These are phyloP conservation scores for Aureoboletus auriporus DNA, from an alignment of 768 basidiomycete species.

Conservation along the genomic window DNA sequence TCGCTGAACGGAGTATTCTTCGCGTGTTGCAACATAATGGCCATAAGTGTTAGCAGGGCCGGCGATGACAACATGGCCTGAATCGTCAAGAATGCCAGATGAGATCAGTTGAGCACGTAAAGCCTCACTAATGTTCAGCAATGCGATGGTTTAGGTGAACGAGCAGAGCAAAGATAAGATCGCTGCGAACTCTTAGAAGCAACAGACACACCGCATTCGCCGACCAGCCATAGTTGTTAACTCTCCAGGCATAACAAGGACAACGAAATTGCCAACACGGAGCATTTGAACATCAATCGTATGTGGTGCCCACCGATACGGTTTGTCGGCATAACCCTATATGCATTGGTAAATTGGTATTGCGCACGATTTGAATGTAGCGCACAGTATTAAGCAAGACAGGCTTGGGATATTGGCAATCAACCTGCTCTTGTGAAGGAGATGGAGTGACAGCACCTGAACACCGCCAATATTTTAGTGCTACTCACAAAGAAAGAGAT, in stretches of 20 bases:
- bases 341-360: constrained; percentile 16
- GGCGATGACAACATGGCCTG: constrained; percentile 73
- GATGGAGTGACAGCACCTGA: constrained; percentile 50
- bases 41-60: constrained; percentile 82
- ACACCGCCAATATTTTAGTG: background rate
- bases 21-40: constrained; percentile 68
- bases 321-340: constrained; percentile 59
- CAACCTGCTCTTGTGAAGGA: constrained; percentile 56
- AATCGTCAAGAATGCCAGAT: constrained; percentile 54
- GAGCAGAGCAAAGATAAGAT: constrained; percentile 4
- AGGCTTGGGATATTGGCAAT: constrained; percentile 75
- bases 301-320: constrained; percentile 73
- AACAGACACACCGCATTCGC: constrained; percentile 56
- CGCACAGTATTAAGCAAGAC: constrained; percentile 62
- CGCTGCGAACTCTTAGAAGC: background rate
- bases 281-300: constrained; percentile 76
- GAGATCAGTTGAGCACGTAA: constrained; percentile 62
- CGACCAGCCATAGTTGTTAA: constrained; percentile 81
- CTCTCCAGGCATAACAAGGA: constrained; percentile 74
- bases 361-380: background rate
- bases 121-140: constrained; percentile 47
- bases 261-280: constrained; percentile 71
- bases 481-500: background rate
- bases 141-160: background rate
- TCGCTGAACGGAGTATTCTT: constrained; percentile 72